Conservation (phyloP, 805 yeast genomes). For the Wickerhamiella domercqiae region DNA sequence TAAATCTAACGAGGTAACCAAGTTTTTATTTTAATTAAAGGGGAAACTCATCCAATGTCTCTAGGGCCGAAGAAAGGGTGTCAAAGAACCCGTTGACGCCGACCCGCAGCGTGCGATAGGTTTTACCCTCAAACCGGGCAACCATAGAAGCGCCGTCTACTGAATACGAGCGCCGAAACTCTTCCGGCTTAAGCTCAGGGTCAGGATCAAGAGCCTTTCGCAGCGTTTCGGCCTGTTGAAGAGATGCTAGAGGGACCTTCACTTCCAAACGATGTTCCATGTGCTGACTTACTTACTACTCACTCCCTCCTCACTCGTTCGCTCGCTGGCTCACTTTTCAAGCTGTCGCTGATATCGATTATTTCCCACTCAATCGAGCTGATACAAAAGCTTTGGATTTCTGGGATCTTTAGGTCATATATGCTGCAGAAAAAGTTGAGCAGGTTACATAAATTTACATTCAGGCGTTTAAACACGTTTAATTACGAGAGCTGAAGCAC, state of each 20-base stretch:
- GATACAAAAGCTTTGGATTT: too few relatives aligned
- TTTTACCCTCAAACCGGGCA: conserved; percentile 14
- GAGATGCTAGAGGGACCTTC: conserved; percentile 47
- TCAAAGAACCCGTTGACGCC: conserved; percentile 74
- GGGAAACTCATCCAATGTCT: conserved; percentile 56
- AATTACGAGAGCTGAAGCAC: conserved; percentile 84
- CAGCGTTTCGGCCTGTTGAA: conserved; percentile 50
- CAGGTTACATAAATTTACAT: too few relatives aligned
- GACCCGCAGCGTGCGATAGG: conserved; percentile 66
- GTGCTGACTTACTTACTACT: too few relatives aligned
- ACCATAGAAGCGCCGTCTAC: conserved; percentile 21
- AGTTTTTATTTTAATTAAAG: background rate
- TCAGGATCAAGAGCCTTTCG: conserved; percentile 51
- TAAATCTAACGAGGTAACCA: conserved; percentile 21
- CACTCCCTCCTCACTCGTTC: too few relatives aligned
- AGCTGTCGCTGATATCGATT: too few relatives aligned
- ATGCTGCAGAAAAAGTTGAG: too few relatives aligned
- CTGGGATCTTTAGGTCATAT: too few relatives aligned
- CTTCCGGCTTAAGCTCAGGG: conserved; percentile 61
- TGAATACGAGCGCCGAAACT: conserved; percentile 36
- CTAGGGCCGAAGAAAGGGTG: conserved; percentile 58
- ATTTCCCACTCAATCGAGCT: too few relatives aligned
- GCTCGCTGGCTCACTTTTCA: too few relatives aligned
- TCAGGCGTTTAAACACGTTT: conserved; percentile 49
- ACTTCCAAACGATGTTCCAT: conserved; percentile 21